Conservation (phyloP, 2,329 filamentous ascomycete genomes). For the Phoma sp. region DNA sequence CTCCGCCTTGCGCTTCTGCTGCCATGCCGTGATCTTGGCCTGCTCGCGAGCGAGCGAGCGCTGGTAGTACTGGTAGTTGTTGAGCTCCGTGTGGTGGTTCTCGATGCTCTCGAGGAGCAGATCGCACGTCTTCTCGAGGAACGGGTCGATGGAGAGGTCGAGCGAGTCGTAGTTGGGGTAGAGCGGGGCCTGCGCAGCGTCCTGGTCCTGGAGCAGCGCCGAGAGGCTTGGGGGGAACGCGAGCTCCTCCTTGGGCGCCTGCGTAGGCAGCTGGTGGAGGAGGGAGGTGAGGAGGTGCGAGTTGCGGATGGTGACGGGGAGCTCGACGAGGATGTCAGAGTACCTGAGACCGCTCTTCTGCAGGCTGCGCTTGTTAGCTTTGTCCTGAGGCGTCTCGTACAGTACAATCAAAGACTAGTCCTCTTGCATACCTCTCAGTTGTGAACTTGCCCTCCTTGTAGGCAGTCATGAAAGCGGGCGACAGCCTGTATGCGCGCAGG, state of each 20-base stretch:
- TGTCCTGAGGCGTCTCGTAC: conserved; percentile 54
- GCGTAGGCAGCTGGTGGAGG: conserved; percentile 84
- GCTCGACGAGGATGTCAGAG: conserved; percentile 90
- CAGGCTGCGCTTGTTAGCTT: conserved; percentile 66
- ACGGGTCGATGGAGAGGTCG: conserved; percentile 93
- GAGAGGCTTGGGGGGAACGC: conserved; percentile 79
- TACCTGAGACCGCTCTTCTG: conserved; percentile 94
- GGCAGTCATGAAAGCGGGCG: conserved; percentile 83
- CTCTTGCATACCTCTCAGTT: conserved; percentile 76
- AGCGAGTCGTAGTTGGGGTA: conserved; percentile 89
- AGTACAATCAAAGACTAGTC: too few species aligned
- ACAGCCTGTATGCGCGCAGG: conserved; percentile 88
- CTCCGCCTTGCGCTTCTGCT: conserved; percentile 94
- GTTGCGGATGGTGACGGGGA: conserved; percentile 91
- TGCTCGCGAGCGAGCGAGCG: conserved; percentile 92
- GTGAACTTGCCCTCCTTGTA: conserved; percentile 99
- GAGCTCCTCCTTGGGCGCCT: conserved; percentile 69
- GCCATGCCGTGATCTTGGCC: conserved; percentile 95
- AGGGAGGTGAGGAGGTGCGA: conserved; percentile 95
- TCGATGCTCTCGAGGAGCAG: conserved; percentile 96
- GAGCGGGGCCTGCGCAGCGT: conserved; percentile 67
- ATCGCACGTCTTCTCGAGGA: conserved; percentile 98
- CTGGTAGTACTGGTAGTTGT: conserved; percentile 99
- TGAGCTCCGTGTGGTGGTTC: conserved; percentile 96
- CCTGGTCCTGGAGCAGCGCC: conserved; percentile 71